Conservation (phyloP, 441 rosid genomes). For the Rhodomyrtus psidioides region DNA sequence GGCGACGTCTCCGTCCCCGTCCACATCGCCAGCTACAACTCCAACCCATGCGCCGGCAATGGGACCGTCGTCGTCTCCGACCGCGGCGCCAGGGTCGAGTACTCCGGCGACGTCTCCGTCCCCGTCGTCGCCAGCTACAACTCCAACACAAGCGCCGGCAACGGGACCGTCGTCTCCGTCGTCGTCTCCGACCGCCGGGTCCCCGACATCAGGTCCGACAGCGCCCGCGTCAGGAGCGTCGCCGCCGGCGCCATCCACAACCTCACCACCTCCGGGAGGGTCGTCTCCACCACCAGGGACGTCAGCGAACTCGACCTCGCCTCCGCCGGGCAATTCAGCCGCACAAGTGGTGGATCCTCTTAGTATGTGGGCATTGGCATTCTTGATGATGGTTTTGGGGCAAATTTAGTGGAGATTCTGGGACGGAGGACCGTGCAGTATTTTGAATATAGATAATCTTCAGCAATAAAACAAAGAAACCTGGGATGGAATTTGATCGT, state of each 20-base stretch:
- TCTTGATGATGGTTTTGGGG: not conserved
- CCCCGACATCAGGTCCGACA: not conserved
- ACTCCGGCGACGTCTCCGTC: not conserved
- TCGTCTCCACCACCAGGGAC: not conserved
- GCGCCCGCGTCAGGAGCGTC: not conserved
- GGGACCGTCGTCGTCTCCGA: not conserved
- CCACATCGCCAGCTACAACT: not conserved
- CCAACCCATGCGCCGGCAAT: not conserved
- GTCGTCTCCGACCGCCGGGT: slow-evolving; percentile 7
- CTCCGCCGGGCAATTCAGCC: not conserved
- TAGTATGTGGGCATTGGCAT: not conserved
- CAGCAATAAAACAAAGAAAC: not conserved
- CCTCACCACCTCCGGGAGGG: not conserved
- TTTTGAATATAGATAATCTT: not conserved
- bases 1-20: not conserved
- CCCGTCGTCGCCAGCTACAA: not conserved
- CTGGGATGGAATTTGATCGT: not conserved
- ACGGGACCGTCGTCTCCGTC: not conserved
- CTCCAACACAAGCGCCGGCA: not conserved
- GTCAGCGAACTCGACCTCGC: not conserved
- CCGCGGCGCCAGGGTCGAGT: not conserved
- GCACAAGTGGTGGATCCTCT: not conserved
- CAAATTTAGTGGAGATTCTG: not conserved
- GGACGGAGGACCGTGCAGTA: not conserved
- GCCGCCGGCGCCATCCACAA: not conserved